Evolutionary conservation across 73 alveolate genomes (phyloP).

Genomic region (Paramecium caudatum): DNA sequence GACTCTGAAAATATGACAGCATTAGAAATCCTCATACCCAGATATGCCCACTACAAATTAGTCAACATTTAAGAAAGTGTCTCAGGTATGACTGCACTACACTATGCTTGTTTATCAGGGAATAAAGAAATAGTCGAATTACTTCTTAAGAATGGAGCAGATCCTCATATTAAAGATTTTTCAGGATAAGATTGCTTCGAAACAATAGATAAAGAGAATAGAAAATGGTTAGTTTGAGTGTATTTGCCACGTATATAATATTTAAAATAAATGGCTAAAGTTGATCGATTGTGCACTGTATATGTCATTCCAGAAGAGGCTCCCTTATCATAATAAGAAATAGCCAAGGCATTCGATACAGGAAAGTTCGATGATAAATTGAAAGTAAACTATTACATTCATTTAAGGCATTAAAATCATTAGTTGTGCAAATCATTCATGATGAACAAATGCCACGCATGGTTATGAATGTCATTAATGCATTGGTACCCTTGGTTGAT

Average conservation of each 20-base stretch:
- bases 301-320: constrained; percentile 45
- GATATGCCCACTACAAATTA: neutral
- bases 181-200: constrained; percentile 60
- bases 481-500: constrained; percentile 87
- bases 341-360: constrained; percentile 40
- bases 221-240: constrained; percentile 5
- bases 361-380: constrained; percentile 93
- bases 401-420: constrained; percentile 88
- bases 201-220: constrained; percentile 41
- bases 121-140: neutral
- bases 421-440: constrained; percentile 91
- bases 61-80: constrained; percentile 56
- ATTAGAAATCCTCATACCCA: neutral
- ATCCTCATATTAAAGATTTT: constrained; percentile 50
- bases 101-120: constrained; percentile 55
- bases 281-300: constrained; percentile 22
- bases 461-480: constrained; percentile 92
- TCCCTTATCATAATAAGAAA: neutral
- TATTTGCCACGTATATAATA: constrained; percentile 16
- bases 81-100: constrained; percentile 59
- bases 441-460: constrained; percentile 95
- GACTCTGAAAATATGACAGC: constrained; percentile 17
- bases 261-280: neutral
- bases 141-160: constrained; percentile 47
- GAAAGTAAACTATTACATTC: neutral